Evolutionary conservation across 202 grass and related monocot genomes (phyloP), one percentile per base, ranked within the genome.

Genomic region (Panicum virgatum): DNA sequence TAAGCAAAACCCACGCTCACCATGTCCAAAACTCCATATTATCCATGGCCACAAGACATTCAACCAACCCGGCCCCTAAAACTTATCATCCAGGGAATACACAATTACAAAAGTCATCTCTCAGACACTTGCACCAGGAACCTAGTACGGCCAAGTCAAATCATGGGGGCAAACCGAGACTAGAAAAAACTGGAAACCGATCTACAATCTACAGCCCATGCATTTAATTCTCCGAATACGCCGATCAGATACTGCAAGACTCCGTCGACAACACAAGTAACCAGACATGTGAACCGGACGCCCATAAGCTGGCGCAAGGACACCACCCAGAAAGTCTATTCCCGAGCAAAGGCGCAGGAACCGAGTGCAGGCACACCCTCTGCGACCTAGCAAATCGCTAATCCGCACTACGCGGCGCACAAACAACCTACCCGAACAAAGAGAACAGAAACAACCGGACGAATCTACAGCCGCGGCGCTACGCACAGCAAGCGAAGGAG

Each of bases 311-410:
- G 32, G 37, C 34, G 2, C 32, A 15, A 36, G 10, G 38, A 22
- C n/a, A 30, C 23, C 10, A 54, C 13, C 18, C 0, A 53, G 10
- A 5, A 5, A 4, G 32, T 34, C 29, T 62, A 7, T 16, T 3
- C 14, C 0, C 32, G 22, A 25, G 7, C 9, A 60, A n/a, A 11
- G 3, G 12, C 8, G 6, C 16, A 0, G 5, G 15, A 77, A 47
- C 2, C 36, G 23, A 5, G 12, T 0, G 6, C 0, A 3, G 4
- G n/a, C n/a, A n/a, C 10, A 2, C 39, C 3, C 12, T 2, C 27
- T 40, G 2, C 47, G 1, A 59, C 27, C 1, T 0, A 66, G 25
- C 2, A 0, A 37, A 9, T 32, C 29, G 0, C 23, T 10, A 51
- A 74, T 47, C 65, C 6, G 12, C 51, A 3, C 12, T 18, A 14